These are phyloP conservation scores for Dovyalis caffra DNA, from an alignment of 345 rosid genomes.

Conservation along the genomic window DNA sequence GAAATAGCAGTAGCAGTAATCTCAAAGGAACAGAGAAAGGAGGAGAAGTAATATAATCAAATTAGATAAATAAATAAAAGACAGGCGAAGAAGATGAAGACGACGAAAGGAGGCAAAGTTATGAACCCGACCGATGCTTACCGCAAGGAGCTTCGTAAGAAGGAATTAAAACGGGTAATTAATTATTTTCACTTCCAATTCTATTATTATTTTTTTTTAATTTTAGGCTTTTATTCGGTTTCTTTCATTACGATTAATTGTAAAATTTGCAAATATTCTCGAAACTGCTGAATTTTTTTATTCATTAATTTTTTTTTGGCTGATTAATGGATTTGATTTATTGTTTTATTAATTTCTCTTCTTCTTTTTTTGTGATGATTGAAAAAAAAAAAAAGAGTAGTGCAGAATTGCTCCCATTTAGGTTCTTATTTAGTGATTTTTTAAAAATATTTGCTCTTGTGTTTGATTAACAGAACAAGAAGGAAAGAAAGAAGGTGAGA, in stretches of 20 bases:
- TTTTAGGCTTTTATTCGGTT: neutral
- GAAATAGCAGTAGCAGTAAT: neutral
- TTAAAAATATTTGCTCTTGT: neutral
- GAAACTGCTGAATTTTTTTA: neutral
- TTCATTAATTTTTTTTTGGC: neutral
- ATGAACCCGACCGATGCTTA: constrained; percentile 99
- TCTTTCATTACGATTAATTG: neutral
- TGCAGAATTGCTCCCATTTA: neutral
- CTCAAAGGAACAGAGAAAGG: neutral
- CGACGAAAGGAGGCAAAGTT: constrained; percentile 97
- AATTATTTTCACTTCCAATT: neutral
- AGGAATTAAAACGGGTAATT: constrained; percentile 82
- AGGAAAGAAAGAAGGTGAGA: constrained; percentile 95
- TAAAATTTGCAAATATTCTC: neutral
- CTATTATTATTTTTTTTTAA: neutral
- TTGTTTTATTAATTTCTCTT: neutral
- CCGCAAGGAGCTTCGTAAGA: constrained; percentile 94
- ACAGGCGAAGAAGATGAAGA: constrained; percentile 64
- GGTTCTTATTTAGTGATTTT: neutral
- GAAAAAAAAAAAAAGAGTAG: neutral
- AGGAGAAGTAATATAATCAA: neutral
- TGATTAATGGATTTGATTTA: neutral
- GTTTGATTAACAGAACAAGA: constrained; percentile 71
- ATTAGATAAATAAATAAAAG: neutral
- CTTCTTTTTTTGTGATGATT: neutral